phyloP scores from a whole-genome alignment of 345 rosid species.

The sweet orange (Citrus sinensis) region DVS_A1.0 CM039169.1:26840001-26840500 shows the following conservation, averaged over 20 bases:
- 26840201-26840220: slow-evolving; percentile 31
- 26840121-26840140: slow-evolving; percentile 9
- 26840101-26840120: background rate
- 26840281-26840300: slow-evolving; percentile 16
- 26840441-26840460: slow-evolving; percentile 22
- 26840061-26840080: slow-evolving; percentile 36
- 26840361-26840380: slow-evolving; percentile 18
- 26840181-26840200: slow-evolving; percentile 40
- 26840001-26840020: slow-evolving; percentile 12
- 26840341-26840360: slow-evolving; percentile 23
- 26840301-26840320: slow-evolving; percentile 33
- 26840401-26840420: background rate
- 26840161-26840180: slow-evolving; percentile 39
- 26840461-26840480: slow-evolving; percentile 28
- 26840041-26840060: slow-evolving; percentile 46
- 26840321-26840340: slow-evolving; percentile 49
- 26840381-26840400: slow-evolving; percentile 38
- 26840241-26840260: background rate
- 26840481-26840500: background rate
- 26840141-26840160: slow-evolving; percentile 36
- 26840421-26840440: slow-evolving; percentile 17
- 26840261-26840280: background rate
- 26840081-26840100: slow-evolving; percentile 19
- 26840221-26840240: slow-evolving; percentile 18
- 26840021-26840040: slow-evolving; percentile 22